Evolutionary conservation across 306 rosid species (phyloP).

Genomic region (Quercus dentata): DNA sequence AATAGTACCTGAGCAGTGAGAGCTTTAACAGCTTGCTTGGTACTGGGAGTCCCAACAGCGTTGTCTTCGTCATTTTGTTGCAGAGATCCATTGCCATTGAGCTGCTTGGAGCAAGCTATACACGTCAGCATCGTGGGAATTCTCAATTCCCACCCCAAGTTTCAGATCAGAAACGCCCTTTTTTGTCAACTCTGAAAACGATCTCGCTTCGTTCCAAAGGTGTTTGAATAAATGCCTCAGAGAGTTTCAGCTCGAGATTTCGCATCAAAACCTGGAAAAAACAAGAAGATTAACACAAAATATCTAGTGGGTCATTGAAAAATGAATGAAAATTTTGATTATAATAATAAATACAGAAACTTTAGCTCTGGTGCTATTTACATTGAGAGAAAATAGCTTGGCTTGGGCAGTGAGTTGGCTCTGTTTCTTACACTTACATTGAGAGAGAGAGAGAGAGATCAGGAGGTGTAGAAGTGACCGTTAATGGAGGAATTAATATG

Average conservation of each 20-base stretch:
- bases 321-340: background rate
- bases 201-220: constrained; percentile 22
- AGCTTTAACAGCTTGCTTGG: constrained; percentile 86
- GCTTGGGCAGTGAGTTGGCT: background rate
- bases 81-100: constrained; percentile 80
- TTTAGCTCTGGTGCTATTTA: background rate
- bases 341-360: background rate
- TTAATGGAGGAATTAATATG: constrained; percentile 11
- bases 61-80: constrained; percentile 63
- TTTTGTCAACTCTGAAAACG: constrained; percentile 19
- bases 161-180: constrained; percentile 12
- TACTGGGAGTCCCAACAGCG: constrained; percentile 64
- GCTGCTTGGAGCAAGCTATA: constrained; percentile 90
- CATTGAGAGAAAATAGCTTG: background rate
- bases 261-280: background rate
- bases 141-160: constrained; percentile 10
- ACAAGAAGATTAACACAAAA: background rate
- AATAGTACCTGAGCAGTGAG: constrained; percentile 81
- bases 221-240: constrained; percentile 7
- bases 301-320: background rate
- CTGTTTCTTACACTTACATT: background rate
- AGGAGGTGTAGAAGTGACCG: constrained; percentile 28
- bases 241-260: background rate
- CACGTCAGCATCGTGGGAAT: constrained; percentile 77
- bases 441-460: background rate